These are phyloP conservation scores for Bipolaris victoriae DNA, from an alignment of 2,329 filamentous ascomycete genomes.

Conservation along the genomic window DNA sequence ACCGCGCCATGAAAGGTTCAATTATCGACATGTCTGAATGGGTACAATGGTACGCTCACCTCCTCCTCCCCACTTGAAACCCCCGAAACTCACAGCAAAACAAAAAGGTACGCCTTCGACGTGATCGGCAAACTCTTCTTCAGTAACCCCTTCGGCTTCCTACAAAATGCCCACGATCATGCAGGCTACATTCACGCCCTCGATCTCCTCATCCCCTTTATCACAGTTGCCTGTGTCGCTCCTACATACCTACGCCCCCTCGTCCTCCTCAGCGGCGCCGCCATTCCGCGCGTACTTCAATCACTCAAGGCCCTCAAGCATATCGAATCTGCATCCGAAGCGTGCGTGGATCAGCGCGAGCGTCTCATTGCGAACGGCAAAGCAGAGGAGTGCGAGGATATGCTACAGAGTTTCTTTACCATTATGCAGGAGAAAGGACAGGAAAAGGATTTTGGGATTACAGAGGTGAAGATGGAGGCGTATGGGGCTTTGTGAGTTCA, in stretches of 20 bases:
- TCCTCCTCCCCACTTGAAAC: too few relatives aligned
- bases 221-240: not conserved
- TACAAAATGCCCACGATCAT: not conserved
- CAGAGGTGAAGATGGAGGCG: constrained; percentile 6
- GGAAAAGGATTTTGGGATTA: constrained; percentile 1
- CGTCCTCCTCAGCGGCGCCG: not conserved
- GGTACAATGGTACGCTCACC: constrained; percentile 1
- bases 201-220: not conserved
- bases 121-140: constrained; percentile 16
- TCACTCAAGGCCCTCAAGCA: not conserved
- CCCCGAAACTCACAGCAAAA: not conserved
- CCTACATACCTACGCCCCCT: constrained; percentile 1
- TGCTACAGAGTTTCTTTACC: not conserved
- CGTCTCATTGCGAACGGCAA: not conserved
- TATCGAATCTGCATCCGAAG: not conserved
- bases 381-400: not conserved
- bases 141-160: constrained; percentile 11
- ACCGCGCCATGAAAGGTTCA: not conserved
- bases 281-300: not conserved
- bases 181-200: constrained; percentile 1
- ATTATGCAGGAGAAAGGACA: not conserved
- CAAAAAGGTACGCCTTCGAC: constrained; percentile 16
- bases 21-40: constrained; percentile 2
- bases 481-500: constrained; percentile 5
- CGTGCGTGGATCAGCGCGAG: not conserved